These are phyloP conservation scores for Diaporthe ampelina DNA, from an alignment of 2,329 filamentous ascomycete genomes.

Conservation along the genomic window DNA sequence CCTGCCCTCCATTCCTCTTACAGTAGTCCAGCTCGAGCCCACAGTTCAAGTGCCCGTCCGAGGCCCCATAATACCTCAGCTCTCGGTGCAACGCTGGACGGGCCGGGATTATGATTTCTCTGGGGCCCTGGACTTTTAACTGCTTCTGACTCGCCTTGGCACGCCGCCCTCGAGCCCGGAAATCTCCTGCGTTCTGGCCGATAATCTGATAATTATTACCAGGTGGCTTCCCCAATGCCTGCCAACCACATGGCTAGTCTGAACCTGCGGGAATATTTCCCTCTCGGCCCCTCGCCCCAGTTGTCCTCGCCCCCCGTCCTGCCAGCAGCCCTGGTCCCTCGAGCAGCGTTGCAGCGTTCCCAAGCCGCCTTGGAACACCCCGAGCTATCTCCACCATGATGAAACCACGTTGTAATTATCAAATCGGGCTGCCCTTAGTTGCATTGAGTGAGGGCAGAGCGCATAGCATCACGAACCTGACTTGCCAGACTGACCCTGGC, in stretches of 20 bases:
- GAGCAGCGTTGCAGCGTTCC: neutral
- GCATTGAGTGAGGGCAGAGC: neutral
- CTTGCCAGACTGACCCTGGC: too few relatives aligned
- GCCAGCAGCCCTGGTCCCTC: too few relatives aligned
- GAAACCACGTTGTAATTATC: constrained; percentile 34
- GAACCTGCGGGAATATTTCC: constrained; percentile 27
- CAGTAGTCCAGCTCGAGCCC: constrained; percentile 26
- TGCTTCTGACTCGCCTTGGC: constrained; percentile 30
- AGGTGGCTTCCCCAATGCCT: constrained; percentile 32
- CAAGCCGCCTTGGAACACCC: constrained; percentile 26
- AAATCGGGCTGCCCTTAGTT: constrained; percentile 30
- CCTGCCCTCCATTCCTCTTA: neutral
- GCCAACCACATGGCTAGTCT: constrained; percentile 33
- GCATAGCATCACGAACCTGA: neutral
- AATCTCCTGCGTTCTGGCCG: constrained; percentile 29
- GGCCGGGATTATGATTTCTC: constrained; percentile 18
- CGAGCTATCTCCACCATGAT: constrained; percentile 32
- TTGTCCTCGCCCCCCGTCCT: too few relatives aligned
- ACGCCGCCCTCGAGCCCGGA: constrained; percentile 24
- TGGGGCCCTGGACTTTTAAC: constrained; percentile 32
- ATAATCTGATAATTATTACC: constrained; percentile 27
- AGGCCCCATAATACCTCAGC: constrained; percentile 23
- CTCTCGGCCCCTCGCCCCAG: neutral
- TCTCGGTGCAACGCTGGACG: constrained; percentile 30
- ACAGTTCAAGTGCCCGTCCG: constrained; percentile 30